Evolutionary conservation across 805 yeast genomes (phyloP).

Genomic region (Candida xiaguanensis): DNA sequence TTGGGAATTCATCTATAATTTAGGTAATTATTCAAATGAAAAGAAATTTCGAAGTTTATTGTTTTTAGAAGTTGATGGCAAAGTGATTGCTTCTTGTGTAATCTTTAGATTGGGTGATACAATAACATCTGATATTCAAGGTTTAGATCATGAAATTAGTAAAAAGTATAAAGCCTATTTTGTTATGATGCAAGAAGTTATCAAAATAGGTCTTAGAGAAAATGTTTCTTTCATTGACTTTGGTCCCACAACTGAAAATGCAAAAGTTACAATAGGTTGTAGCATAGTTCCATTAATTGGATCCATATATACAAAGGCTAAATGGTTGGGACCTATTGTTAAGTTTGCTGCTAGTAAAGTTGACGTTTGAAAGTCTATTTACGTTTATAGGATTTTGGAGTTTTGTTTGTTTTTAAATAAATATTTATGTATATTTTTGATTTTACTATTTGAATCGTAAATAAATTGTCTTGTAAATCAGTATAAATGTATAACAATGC

Average conservation of each 20-base stretch:
- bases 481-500: no score
- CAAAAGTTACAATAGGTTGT: slow-evolving; percentile 40
- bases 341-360: slow-evolving; percentile 16
- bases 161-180: slow-evolving; percentile 40
- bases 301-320: slow-evolving; percentile 28
- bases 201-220: slow-evolving; percentile 34
- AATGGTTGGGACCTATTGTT: slow-evolving; percentile 12
- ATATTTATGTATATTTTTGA: not conserved
- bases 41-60: slow-evolving; percentile 27
- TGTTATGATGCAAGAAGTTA: slow-evolving; percentile 47
- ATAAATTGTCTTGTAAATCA: no score
- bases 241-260: slow-evolving; percentile 44
- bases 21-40: slow-evolving; percentile 22
- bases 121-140: slow-evolving; percentile 43
- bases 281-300: slow-evolving; percentile 34
- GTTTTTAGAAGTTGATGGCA: slow-evolving; percentile 34
- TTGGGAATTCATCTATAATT: slow-evolving; percentile 21
- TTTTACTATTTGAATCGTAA: not conserved
- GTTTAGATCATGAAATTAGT: slow-evolving; percentile 37
- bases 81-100: slow-evolving; percentile 38
- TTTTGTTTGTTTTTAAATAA: not conserved
- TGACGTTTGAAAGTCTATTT: slow-evolving; percentile 11
- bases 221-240: slow-evolving; percentile 39
- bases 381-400: not conserved
- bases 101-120: slow-evolving; percentile 42